Conservation (phyloP, 179 eudicot genomes). For the Carnegiea gigantea region DNA sequence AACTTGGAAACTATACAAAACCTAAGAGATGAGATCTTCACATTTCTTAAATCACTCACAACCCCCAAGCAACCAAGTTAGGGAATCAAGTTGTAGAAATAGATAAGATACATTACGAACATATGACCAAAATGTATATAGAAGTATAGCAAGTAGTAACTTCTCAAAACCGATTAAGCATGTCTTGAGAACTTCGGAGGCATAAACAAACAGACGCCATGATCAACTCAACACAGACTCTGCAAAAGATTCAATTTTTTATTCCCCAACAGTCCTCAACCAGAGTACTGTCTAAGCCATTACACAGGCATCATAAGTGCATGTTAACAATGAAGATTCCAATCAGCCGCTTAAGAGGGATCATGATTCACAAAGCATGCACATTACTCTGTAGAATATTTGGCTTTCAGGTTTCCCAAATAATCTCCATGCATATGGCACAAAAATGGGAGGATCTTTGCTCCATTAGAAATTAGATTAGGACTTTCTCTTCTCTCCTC, state of each 20-base stretch:
- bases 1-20: background rate
- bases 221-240: background rate
- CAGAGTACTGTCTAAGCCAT: too few relatives aligned
- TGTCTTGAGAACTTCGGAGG: too few relatives aligned
- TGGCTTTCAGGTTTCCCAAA: background rate
- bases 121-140: background rate
- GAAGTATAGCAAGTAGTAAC: background rate
- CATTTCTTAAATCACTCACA: background rate
- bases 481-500: background rate
- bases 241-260: too few relatives aligned
- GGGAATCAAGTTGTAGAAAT: background rate
- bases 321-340: too few relatives aligned
- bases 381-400: background rate
- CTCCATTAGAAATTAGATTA: background rate
- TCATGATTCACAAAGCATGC: background rate
- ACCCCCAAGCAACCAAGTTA: background rate
- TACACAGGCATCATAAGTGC: too few relatives aligned
- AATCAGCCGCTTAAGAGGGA: too few relatives aligned
- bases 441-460: too few relatives aligned
- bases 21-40: background rate
- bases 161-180: background rate
- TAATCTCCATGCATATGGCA: background rate
- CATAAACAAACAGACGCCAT: background rate
- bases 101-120: background rate
- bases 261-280: too few relatives aligned